Conservation (phyloP, 2,329 filamentous ascomycete species). For the Stenocarpella maydis region DNA sequence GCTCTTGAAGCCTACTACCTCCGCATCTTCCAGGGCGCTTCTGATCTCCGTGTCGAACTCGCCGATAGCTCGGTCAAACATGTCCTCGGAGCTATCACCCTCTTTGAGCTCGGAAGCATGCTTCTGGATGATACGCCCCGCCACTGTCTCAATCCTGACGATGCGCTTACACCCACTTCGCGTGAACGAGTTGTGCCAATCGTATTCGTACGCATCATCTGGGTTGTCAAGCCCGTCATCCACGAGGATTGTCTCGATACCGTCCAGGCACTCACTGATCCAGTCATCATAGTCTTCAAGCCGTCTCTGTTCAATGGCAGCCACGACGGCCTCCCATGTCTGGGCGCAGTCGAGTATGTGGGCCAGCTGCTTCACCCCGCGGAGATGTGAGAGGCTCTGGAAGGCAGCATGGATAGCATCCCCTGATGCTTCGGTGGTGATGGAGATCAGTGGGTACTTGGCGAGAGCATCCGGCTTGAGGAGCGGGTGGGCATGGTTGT, state of each 20-base stretch:
- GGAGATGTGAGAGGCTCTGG: conserved; percentile 72
- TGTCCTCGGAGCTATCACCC: conserved; percentile 50
- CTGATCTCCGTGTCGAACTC: conserved; percentile 62
- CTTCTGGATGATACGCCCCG: conserved; percentile 66
- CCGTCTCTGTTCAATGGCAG: conserved; percentile 52
- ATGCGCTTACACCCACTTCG: conserved; percentile 73
- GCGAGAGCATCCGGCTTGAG: conserved; percentile 59
- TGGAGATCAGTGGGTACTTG: conserved; percentile 61
- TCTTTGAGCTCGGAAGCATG: conserved; percentile 45
- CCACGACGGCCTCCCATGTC: conserved; percentile 65
- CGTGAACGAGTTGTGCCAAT: conserved; percentile 73
- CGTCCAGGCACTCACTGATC: conserved; percentile 69
- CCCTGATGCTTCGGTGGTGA: conserved; percentile 77
- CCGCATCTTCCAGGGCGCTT: conserved; percentile 66
- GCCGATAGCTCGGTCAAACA: conserved; percentile 54
- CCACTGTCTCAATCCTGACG: conserved; percentile 78
- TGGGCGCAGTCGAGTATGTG: conserved; percentile 68
- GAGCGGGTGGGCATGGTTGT: conserved; percentile 77
- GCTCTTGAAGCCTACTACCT: conserved; percentile 83
- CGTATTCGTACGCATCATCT: conserved; percentile 64
- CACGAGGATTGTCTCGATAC: conserved; percentile 78
- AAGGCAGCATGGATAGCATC: conserved; percentile 69
- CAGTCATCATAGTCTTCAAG: conserved; percentile 62
- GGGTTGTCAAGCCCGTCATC: conserved; percentile 74
- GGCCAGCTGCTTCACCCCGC: conserved; percentile 74